Percentiles rank a stretch among this genome's conserved stretches.
Evolutionary conservation across 495 filamentous ascomycete genomes (phyloP).

Genomic region (Chaetomium cochliodes): DNA sequence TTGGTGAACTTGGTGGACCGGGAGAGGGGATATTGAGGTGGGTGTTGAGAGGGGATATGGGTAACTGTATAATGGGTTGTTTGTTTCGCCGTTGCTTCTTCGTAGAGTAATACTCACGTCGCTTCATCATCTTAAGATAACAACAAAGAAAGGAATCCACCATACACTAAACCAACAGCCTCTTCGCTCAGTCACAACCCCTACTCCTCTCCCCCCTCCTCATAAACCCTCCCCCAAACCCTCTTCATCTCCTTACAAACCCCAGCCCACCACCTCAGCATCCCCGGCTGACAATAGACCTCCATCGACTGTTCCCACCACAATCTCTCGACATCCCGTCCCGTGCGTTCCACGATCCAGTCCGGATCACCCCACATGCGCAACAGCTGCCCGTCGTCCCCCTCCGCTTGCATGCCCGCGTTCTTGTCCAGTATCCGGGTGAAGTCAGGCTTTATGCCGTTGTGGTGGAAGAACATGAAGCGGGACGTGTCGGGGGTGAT

Average conservation of each 20-base stretch:
- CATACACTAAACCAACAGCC: too few relatives aligned
- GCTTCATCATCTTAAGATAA: too few relatives aligned
- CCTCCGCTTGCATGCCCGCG: constrained; percentile 7
- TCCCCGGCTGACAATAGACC: constrained; percentile 39
- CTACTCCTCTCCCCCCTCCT: not conserved
- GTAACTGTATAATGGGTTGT: not conserved
- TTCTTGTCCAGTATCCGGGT: constrained; percentile 15
- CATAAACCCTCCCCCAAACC: not conserved
- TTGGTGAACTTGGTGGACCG: constrained; percentile 57
- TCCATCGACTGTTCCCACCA: constrained; percentile 51
- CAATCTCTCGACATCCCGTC: constrained; percentile 48
- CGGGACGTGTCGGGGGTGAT: not conserved
- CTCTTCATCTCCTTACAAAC: not conserved
- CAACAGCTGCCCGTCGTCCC: constrained; percentile 22
- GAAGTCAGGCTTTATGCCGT: constrained; percentile 56
- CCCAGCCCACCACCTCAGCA: not conserved
- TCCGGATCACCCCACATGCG: constrained; percentile 35
- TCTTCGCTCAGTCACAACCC: too few relatives aligned
- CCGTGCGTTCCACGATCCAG: constrained; percentile 40
- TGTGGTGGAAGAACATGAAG: constrained; percentile 56
- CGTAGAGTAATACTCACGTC: too few relatives aligned
- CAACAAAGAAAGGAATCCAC: too few relatives aligned
- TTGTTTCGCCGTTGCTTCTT: not conserved
- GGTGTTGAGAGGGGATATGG: not conserved
- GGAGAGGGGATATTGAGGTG: constrained; percentile 28